Base-by-base conservation (phyloP, 2,329 filamentous ascomycete genomes). In the Clathrospora elynae region DNA sequence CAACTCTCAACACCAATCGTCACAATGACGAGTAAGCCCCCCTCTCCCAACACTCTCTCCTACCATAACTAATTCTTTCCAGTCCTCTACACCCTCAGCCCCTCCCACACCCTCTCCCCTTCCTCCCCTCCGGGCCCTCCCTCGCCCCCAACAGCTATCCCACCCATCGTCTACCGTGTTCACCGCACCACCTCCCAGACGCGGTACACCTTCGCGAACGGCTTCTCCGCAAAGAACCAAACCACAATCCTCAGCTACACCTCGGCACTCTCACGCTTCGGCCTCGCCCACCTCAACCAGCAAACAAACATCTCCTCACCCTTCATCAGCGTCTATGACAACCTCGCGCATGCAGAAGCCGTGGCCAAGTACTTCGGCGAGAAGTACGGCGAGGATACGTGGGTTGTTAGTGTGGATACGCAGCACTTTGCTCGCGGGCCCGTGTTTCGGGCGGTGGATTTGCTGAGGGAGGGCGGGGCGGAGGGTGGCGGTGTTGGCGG, bases 241-340 rank as follows among this genome's bases (percentile, higher is more conserved):
- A 62, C 62, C 33, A 69, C 66, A 1, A 62, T 68, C 41, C 42
- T 66, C 16, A 58, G 57, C 51, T 57, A 54, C 36, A 55, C 50
- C 2, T 56, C 54, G 1, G 42, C 45, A 1, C 50, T 62, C 11
- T 53, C 45, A 0, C 59, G 61, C 35, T 66, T 66, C 45, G 59
- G 59, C 5, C 54, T 64, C 41, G 61, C 62, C 6, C 62, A 66
- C 12, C 46, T 68, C 6, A 51, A 61, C 49, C 55, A 55, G 12
- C 62, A 66, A 35, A 69, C 66, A 30, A 69, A 69, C 51, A 61
- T 68, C 37, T 62, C 59, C 6, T 62, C 58, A 4, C 66, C 66
- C 3, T 62, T 69, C 41, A 64, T 69, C 49, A 59, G 53, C 48
- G 64, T 68, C 29, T 68, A 66, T 49, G 59, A 61, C 24, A 49